A percentile compares a stretch with the other conserved stretches of the same genome.
These are phyloP conservation scores for Brassica rapa DNA, from an alignment of 345 rosid species.

Conservation along the genomic window DNA sequence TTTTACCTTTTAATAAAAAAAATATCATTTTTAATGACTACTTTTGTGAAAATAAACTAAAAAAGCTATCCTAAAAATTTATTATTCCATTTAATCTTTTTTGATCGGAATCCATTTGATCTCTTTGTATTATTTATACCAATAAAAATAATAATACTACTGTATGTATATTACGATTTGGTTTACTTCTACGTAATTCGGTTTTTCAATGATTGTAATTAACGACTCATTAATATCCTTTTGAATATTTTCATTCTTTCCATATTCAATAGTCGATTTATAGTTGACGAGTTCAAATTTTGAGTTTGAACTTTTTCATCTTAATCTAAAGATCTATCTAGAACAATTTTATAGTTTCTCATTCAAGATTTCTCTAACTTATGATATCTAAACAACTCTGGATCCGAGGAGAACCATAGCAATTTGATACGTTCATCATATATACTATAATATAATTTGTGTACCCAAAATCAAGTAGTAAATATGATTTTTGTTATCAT, in stretches of 20 bases:
- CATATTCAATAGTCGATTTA: neutral
- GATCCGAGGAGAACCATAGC: neutral
- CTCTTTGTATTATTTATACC: too few species aligned
- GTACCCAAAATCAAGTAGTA: neutral
- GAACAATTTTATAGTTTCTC: neutral
- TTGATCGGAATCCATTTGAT: too few species aligned
- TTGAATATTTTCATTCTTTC: neutral
- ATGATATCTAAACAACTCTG: neutral
- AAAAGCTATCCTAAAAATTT: too few species aligned
- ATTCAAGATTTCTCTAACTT: neutral
- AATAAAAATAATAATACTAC: too few species aligned
- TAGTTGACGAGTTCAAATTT: neutral
- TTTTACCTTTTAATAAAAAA: too few species aligned
- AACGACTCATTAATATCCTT: neutral
- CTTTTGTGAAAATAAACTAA: too few species aligned
- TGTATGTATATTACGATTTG: too few species aligned
- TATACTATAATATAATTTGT: neutral
- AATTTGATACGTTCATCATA: neutral
- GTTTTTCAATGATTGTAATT: neutral
- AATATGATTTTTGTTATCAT: too few species aligned
- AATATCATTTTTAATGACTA: too few species aligned
- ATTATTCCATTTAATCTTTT: too few species aligned
- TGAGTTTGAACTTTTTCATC: neutral
- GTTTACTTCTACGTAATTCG: neutral
- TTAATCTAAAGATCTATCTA: neutral